Conservation (phyloP, 2,329 filamentous ascomycete genomes). For the Phialocephala subalpina region DNA sequence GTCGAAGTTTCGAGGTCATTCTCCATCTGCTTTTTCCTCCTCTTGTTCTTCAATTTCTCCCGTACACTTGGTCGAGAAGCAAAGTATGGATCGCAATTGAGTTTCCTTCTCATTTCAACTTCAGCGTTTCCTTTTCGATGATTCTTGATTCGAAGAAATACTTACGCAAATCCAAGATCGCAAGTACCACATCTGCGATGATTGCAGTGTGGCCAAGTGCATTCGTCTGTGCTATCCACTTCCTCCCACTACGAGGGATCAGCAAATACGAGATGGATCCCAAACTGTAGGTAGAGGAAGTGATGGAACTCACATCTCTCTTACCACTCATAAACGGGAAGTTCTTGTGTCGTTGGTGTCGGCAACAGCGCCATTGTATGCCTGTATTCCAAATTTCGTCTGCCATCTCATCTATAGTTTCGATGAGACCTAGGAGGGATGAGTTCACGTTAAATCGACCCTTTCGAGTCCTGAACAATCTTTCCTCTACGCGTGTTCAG, state of each 20-base stretch:
- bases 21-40: background rate
- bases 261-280: background rate
- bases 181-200: slow-evolving; percentile 1
- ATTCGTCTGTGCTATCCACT: background rate
- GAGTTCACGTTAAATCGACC: too few species aligned
- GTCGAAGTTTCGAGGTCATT: background rate
- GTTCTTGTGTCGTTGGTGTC: background rate
- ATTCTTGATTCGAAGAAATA: background rate
- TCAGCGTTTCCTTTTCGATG: background rate
- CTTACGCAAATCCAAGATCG: slow-evolving; percentile 4
- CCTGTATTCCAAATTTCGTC: background rate
- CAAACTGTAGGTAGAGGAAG: background rate
- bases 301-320: background rate
- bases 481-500: background rate
- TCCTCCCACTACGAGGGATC: background rate
- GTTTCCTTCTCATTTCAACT: background rate
- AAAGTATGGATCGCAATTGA: background rate
- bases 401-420: background rate
- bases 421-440: background rate
- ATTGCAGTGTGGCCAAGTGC: background rate
- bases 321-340: background rate
- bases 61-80: background rate
- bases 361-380: slow-evolving; percentile 1
- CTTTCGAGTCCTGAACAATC: background rate
- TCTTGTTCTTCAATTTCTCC: background rate